phyloP scores from a whole-genome alignment of 441 rosid species.

The Francoa sonchifolia region DNA sequence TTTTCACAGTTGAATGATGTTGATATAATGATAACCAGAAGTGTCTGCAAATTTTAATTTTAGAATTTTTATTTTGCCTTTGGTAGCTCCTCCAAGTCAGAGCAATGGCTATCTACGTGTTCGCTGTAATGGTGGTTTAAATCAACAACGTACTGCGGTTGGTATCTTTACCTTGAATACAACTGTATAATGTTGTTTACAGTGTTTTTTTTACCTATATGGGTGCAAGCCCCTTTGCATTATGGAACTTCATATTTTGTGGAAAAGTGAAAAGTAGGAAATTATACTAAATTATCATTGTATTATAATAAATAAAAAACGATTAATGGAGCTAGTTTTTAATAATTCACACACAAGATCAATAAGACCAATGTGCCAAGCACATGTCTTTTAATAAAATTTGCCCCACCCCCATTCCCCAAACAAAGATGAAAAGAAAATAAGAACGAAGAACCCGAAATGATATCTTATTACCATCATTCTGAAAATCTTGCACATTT shows the following conservation, averaged over 20 bases:
- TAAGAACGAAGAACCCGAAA: too few species aligned
- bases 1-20: constrained; percentile 7
- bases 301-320: too few species aligned
- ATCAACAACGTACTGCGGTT: constrained; percentile 97
- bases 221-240: constrained; percentile 3
- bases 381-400: too few species aligned
- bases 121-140: constrained; percentile 95
- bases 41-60: constrained; percentile 3
- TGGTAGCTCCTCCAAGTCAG: constrained; percentile 73
- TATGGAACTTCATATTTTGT: not conserved
- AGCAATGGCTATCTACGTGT: constrained; percentile 89
- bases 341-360: too few species aligned
- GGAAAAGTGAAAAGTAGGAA: too few species aligned
- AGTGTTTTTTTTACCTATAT: not conserved
- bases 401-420: too few species aligned
- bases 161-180: constrained; percentile 16
- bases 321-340: too few species aligned
- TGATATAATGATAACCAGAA: constrained; percentile 11
- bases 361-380: too few species aligned
- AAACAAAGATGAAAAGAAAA: too few species aligned
- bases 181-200: not conserved
- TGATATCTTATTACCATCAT: too few species aligned
- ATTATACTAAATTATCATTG: too few species aligned
- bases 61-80: constrained; percentile 1
- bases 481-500: too few species aligned